phyloP scores from a whole-genome alignment of 2,329 filamentous ascomycete species.

The Fusarium graminum region DNA sequence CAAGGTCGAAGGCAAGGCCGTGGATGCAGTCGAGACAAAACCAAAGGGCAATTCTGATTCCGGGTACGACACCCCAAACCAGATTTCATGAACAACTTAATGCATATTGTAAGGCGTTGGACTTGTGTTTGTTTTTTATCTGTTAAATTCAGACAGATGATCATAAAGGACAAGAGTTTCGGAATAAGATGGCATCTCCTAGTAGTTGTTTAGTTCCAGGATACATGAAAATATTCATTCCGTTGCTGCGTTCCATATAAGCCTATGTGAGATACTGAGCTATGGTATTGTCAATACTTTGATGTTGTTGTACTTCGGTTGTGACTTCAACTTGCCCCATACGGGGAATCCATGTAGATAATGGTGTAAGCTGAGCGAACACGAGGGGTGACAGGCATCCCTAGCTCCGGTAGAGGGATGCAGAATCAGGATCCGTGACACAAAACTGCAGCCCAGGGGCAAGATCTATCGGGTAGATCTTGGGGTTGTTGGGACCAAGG shows the following conservation, averaged over 20 bases:
- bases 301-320: neutral
- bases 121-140: conserved; percentile 13
- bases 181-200: neutral
- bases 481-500: conserved; percentile 16
- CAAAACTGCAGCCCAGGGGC: conserved; percentile 12
- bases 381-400: conserved; percentile 32
- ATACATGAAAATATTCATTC: neutral
- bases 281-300: neutral
- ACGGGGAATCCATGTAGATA: neutral
- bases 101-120: conserved; percentile 30
- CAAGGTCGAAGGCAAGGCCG: neutral
- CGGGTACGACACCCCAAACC: conserved; percentile 52
- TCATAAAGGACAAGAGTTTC: neutral
- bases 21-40: conserved; percentile 27
- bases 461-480: conserved; percentile 25
- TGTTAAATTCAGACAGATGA: neutral
- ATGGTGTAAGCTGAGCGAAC: conserved; percentile 27
- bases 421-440: conserved; percentile 25
- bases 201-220: neutral
- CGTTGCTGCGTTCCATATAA: neutral
- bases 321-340: neutral
- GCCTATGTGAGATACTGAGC: neutral
- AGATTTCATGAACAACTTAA: conserved; percentile 28
- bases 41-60: conserved; percentile 53
- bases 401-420: conserved; percentile 19